Conservation (phyloP, 371 early-diverging fungal species). For the Coemansia sp. region DNA sequence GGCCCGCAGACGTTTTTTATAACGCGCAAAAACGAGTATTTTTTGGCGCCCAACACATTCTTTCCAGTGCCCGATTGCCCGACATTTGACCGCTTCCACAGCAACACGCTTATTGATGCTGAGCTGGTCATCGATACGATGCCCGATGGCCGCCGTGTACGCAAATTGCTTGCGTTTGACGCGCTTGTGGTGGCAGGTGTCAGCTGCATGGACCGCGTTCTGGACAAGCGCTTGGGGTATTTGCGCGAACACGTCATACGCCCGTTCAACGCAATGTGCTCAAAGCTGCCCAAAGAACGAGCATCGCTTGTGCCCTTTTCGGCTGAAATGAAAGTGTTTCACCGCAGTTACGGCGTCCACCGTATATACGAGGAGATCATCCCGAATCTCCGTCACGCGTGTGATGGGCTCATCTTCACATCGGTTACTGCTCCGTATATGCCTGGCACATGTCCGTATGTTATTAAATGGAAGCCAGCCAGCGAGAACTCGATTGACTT, state of each 20-base stretch:
- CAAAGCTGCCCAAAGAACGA: conserved; percentile 48
- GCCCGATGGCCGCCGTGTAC: conserved; percentile 60
- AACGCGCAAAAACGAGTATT: conserved; percentile 72
- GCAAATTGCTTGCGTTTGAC: conserved; percentile 65
- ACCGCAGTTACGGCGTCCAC: conserved; percentile 68
- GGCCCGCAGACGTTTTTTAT: conserved; percentile 23
- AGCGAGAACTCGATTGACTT: conserved; percentile 98
- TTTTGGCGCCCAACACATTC: conserved; percentile 60
- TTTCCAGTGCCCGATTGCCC: conserved; percentile 67
- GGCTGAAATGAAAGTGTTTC: conserved; percentile 70
- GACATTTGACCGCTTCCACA: conserved; percentile 64
- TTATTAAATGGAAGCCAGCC: conserved; percentile 99
- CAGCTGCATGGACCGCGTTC: conserved; percentile 56
- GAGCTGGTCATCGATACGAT: conserved; percentile 83
- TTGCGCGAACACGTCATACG: conserved; percentile 63
- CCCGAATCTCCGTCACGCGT: conserved; percentile 81
- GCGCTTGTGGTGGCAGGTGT: conserved; percentile 63
- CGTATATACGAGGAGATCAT: conserved; percentile 69
- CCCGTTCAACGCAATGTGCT: conserved; percentile 62
- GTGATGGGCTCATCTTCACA: conserved; percentile 98
- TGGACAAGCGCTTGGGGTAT: conserved; percentile 72
- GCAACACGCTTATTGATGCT: conserved; percentile 86
- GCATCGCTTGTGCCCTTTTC: conserved; percentile 61
- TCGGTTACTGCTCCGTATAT: conserved; percentile 81
- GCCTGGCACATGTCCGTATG: conserved; percentile 82